phyloP scores from a whole-genome alignment of 2,329 filamentous ascomycete genomes.

The Penicillium sp. region DNA sequence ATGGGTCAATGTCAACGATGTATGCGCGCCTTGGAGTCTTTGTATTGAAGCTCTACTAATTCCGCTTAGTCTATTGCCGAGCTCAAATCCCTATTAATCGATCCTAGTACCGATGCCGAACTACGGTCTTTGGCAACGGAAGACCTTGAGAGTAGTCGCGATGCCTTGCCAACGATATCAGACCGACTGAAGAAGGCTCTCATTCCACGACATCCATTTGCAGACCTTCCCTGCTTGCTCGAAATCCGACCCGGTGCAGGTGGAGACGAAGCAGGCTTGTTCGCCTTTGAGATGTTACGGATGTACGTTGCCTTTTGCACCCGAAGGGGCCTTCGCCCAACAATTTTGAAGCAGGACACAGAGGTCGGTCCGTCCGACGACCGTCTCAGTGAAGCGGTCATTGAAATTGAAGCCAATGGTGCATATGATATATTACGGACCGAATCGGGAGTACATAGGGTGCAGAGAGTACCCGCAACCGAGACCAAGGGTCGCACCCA shows the following conservation, averaged over 20 bases:
- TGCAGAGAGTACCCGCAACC: constrained; percentile 88
- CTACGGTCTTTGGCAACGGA: constrained; percentile 59
- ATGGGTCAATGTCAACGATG: constrained; percentile 59
- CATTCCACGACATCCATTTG: constrained; percentile 86
- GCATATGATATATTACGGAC: constrained; percentile 79
- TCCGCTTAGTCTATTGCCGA: constrained; percentile 57
- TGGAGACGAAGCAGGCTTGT: constrained; percentile 85
- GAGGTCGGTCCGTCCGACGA: constrained; percentile 65
- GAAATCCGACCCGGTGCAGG: constrained; percentile 92
- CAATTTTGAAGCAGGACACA: constrained; percentile 76
- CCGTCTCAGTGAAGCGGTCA: constrained; percentile 79
- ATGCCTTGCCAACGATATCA: constrained; percentile 62
- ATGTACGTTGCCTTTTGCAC: constrained; percentile 86
- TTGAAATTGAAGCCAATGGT: constrained; percentile 74
- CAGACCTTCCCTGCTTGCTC: constrained; percentile 81
- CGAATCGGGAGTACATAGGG: constrained; percentile 91
- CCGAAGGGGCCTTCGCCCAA: constrained; percentile 63
- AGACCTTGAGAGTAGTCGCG: constrained; percentile 68
- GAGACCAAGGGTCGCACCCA: constrained; percentile 90
- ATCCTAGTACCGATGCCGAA: constrained; percentile 60
- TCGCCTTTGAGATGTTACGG: constrained; percentile 78
- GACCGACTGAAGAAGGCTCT: constrained; percentile 71
- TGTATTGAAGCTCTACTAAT: background rate
- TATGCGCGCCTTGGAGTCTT: constrained; percentile 31
- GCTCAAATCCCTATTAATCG: constrained; percentile 72